Evolutionary conservation across 306 rosid genomes (phyloP), one percentile per base, ranked within the genome.

Genomic region (Acacia melanoxylon): DNA sequence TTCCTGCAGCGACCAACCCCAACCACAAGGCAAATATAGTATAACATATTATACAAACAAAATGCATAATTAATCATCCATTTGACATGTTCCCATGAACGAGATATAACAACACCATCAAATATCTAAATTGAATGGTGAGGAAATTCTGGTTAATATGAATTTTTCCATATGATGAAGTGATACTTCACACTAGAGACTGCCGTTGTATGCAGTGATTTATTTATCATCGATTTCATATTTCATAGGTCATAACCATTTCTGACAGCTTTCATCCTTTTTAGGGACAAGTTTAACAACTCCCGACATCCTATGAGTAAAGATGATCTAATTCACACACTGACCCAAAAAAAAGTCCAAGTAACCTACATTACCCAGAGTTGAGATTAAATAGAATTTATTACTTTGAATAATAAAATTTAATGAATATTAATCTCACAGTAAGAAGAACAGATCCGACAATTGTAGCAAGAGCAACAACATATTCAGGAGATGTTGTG

Each of bases 391-490:
- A 45, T 35, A 31, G 66, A 62, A 66, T 24, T 24, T 71, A 6
- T 41, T 25, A 25, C 40, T 71, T 13, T 13, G 45, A 41, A 40
- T 45, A 45, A 45, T 11, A 45, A 20, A 27, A 68, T 40, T 45
- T 71, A 61, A 19, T 56, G 24, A 77, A 33, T 49, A 68, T 82
- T 52, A 9, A 83, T 72, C 99, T 91, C 90, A 95, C 99, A 65
- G 99, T 75, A n/a, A 95, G 93, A 74, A 95, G 98, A 68, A 93
- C 97, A 16, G 95, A 95, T 86, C 99, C 99, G 56, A 92, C 95
- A 56, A 93, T 91, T 74, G 99, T 95, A 76, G 98, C 92, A 72
- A 93, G 98, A 62, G 99, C 99, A 66, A 95, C 97, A 22, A 91
- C 95, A 85, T 95, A 95, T 95, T 95, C 98, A 10, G 99, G 99